phyloP scores from a whole-genome alignment of 805 yeast species.

The Wickerhamomyces bisporus region DNA sequence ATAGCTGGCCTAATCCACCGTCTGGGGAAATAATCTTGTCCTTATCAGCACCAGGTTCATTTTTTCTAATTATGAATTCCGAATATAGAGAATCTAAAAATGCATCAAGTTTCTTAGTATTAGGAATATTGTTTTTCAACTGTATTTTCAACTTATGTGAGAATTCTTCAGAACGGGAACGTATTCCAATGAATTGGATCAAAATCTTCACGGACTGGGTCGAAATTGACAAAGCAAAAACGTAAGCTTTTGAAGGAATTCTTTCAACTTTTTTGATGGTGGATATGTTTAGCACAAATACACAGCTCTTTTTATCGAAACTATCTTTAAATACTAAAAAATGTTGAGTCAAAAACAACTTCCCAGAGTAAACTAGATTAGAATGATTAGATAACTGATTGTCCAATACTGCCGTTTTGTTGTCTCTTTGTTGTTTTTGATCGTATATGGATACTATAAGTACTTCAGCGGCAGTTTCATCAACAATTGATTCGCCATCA shows the following conservation, averaged over 20 bases:
- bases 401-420: conserved; percentile 2
- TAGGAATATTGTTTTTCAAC: conserved; percentile 56
- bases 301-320: conserved; percentile 62
- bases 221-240: conserved; percentile 70
- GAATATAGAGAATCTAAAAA: conserved; percentile 76
- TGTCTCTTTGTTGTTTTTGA: conserved; percentile 9
- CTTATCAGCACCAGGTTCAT: conserved; percentile 26
- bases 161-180: conserved; percentile 76
- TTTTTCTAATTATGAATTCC: conserved; percentile 67
- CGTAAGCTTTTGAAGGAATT: conserved; percentile 67
- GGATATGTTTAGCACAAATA: conserved; percentile 66
- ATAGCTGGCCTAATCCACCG: conserved; percentile 83
- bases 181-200: conserved; percentile 72
- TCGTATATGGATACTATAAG: conserved; percentile 27
- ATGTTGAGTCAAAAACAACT: conserved; percentile 66
- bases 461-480: conserved; percentile 65
- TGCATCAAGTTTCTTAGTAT: conserved; percentile 55
- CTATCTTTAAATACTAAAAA: conserved; percentile 71
- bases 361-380: conserved; percentile 48
- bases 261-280: conserved; percentile 83
- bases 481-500: conserved; percentile 56
- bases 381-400: conserved; percentile 16
- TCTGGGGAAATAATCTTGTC: conserved; percentile 49
- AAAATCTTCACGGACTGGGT: conserved; percentile 63
- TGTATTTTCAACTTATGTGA: conserved; percentile 60